phyloP scores from a whole-genome alignment of 768 basidiomycete species.

The Serendipita indica region DNA sequence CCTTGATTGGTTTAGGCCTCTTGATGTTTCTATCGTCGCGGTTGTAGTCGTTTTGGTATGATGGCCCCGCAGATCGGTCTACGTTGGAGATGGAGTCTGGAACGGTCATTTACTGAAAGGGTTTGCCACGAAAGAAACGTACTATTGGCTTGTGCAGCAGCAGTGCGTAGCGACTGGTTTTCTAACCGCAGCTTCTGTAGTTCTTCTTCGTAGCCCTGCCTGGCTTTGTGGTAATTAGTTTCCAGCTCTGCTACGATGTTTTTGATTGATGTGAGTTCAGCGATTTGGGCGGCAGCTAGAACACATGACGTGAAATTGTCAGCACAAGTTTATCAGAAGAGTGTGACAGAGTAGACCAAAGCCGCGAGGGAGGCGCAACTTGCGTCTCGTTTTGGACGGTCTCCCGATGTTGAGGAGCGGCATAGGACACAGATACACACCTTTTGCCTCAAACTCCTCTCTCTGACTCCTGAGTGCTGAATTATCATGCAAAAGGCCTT shows the following conservation, averaged over 20 bases:
- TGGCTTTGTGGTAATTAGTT: conserved; percentile 68
- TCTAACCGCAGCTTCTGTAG: conserved; percentile 56
- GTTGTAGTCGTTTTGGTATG: too few relatives aligned
- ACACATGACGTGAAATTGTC: neutral
- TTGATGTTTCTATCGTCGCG: too few relatives aligned
- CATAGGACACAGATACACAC: conserved; percentile 31
- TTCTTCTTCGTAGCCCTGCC: conserved; percentile 79
- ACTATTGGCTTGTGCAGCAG: conserved; percentile 14
- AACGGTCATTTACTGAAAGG: too few relatives aligned
- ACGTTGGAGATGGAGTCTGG: too few relatives aligned
- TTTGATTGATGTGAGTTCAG: conserved; percentile 79
- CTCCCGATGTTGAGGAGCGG: neutral
- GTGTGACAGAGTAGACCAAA: neutral
- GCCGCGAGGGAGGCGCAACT: conserved; percentile 4
- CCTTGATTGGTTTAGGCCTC: too few relatives aligned
- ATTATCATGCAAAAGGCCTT: conserved; percentile 53
- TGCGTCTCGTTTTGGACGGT: too few relatives aligned
- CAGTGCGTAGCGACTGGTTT: conserved; percentile 25
- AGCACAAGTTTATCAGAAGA: conserved; percentile 6
- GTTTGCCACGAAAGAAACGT: too few relatives aligned
- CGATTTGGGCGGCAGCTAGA: conserved; percentile 65
- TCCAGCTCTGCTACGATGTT: conserved; percentile 88
- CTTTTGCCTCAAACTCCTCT: conserved; percentile 82
- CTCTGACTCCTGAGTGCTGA: conserved; percentile 54
- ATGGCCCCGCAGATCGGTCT: too few relatives aligned